Base-by-base conservation (phyloP, 768 basidiomycete species). In the Leccinum sublutescens region DNA sequence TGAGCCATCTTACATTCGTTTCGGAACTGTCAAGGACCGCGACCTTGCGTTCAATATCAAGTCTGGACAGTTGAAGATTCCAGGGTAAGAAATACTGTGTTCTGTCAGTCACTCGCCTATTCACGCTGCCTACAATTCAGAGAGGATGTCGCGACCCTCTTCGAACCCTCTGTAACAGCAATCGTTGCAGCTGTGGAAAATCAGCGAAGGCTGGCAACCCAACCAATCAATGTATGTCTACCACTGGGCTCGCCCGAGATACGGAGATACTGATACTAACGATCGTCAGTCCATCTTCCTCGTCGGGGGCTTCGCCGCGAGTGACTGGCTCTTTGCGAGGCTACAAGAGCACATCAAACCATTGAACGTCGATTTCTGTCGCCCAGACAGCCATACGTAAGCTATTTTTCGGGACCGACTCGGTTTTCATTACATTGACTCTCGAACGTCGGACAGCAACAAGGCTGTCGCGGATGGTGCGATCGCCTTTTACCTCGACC, bases 301-400 rank as follows among this genome's bases (percentile, higher is more conserved):
- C 15, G 75, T 80, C n/a, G 79, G 79, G 10, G 78, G 79, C 9
- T 80, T 81, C 48, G 75, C 77, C 8, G 76, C 76, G 4, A 81
- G 71, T 47, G 75, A 78, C 51, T 81, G 76, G 75, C 71, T 81
- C 9, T 80, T 76, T 36, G 59, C 64, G 14, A 71, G 47, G 27
- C 57, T 80, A 17, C 65, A 72, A 43, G 56, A 48, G 1, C 62
- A 71, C 2, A 64, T 85, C n/a, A 66, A 60, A 21, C 69, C 72
- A 0, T 55, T 74, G 12, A 71, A 75, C 2, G 54, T 83, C 34
- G 69, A 74, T 21, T 73, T 85, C 40, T 75, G 77, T 57, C 77
- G 82, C 3, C 84, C 83, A 5, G 81, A 84, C 55, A 77, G 76
- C 33, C 79, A 82, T 65, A 76, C 83, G 84, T 82, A 12, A 60